Base-by-base conservation (phyloP, 1,284 basidiomycete species). In the Trichosporon sp. region DNA sequence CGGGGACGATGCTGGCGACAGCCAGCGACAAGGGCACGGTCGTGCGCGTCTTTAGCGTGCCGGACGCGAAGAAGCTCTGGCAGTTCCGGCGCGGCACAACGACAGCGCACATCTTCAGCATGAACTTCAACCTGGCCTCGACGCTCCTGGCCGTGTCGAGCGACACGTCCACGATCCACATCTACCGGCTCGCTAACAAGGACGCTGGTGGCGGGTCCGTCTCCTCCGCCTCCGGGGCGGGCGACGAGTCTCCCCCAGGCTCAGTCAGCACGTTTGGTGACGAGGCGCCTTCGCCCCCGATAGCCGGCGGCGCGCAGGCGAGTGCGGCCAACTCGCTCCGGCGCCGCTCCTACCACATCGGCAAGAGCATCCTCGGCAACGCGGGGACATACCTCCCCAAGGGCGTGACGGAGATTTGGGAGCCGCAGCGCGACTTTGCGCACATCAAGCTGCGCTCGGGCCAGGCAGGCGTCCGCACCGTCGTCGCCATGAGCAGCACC, bases 1-100 rank as follows among this genome's bases (percentile, higher is more conserved):
- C 90, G 0, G 96, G 96, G 3, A 93, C 93, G 0, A 87, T 98
- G 73, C 90, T 99, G 26, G 97, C 96, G 5, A 97, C 96, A 0
- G 91, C 95, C 10, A 93, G 91, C 0, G 95, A 97, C 73, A 98
- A 98, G 80, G 96, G 96, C 1, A 99, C 96, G 0, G 94, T 99
- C 75, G 96, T 99, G 71, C 90, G 96, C 59, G 94, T 99, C 2
- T 99, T 96, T 88, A 90, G 89, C 68, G 87, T 98, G 4, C 96
- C 97, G 0, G 90, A 91, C 14, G 94, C 94, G 0, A 93, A 97
- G 85, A 94, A 95, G 83, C 82, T 98, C 67, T 95, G 94, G 84
- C 96, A 99, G 83, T 99, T 99, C 86, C 86, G 96, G 10, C 85
- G 96, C 68, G 97, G 96, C 1, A 92, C 92, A 46, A 88, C 94